Conservation (phyloP, 2,329 filamentous ascomycete genomes). For the Calonectria honghensis region DNA sequence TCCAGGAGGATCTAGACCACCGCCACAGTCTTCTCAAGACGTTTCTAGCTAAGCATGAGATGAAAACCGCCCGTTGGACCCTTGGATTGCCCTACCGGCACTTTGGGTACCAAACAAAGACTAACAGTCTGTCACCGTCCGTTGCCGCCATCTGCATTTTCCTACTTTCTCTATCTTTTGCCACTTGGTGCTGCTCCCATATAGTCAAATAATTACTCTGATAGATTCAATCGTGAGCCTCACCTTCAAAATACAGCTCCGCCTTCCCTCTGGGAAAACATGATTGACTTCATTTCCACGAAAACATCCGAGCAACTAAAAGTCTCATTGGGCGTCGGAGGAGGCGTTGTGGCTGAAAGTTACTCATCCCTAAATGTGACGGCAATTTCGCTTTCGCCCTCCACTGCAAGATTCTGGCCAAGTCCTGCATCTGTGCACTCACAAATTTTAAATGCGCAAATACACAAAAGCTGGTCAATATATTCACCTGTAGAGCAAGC, state of each 20-base stretch:
- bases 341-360: slow-evolving; percentile 2
- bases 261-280: background rate
- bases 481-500: too few relatives aligned
- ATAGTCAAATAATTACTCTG: background rate
- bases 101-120: background rate
- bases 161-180: background rate
- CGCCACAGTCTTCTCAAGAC: background rate
- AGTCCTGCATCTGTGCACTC: background rate
- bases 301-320: background rate
- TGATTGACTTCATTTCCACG: background rate
- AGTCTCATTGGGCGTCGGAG: background rate
- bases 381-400: background rate
- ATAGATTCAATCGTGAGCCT: background rate
- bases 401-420: background rate
- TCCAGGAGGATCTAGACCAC: background rate
- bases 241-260: background rate
- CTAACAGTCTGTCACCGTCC: background rate
- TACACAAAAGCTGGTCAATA: too few relatives aligned
- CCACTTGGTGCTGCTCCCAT: background rate
- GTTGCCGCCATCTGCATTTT: background rate
- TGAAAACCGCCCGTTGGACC: background rate
- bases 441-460: background rate
- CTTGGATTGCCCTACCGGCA: background rate
- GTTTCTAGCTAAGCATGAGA: background rate
- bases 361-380: background rate